phyloP scores from a whole-genome alignment of 495 filamentous ascomycete species.

The Aspergillus cristatus region DNA sequence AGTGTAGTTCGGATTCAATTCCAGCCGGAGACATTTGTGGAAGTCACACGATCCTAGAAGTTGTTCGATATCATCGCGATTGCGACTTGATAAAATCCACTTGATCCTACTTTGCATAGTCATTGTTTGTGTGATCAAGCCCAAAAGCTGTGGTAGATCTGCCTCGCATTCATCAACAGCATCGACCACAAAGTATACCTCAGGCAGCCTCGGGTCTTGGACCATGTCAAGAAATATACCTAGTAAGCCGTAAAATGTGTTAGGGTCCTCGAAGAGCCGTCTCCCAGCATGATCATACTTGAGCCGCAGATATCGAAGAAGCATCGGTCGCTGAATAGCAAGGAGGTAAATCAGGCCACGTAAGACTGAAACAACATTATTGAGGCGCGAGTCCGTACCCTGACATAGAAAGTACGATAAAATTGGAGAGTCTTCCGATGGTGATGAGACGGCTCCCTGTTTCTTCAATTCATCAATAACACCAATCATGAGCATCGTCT shows the following conservation, averaged over 20 bases:
- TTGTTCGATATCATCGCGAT: constrained; percentile 23
- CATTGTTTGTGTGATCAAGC: constrained; percentile 14
- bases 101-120: constrained; percentile 17
- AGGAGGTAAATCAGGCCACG: constrained; percentile 27
- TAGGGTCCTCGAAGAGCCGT: constrained; percentile 22
- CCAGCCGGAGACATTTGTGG: background rate
- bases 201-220: constrained; percentile 12
- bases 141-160: constrained; percentile 15
- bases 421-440: background rate
- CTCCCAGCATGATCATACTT: constrained; percentile 18
- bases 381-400: constrained; percentile 13
- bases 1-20: background rate
- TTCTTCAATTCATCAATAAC: constrained; percentile 20
- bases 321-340: constrained; percentile 18
- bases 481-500: constrained; percentile 38
- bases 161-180: constrained; percentile 32
- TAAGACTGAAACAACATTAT: constrained; percentile 22
- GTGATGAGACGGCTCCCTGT: background rate
- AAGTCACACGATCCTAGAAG: constrained; percentile 4
- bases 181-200: constrained; percentile 26
- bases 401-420: background rate
- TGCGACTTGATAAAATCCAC: constrained; percentile 34
- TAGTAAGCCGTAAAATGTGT: constrained; percentile 19
- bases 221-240: constrained; percentile 23
- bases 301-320: constrained; percentile 20